Conservation (phyloP, 108 stramenopile genomes). For the Cyclotella atomus region DNA sequence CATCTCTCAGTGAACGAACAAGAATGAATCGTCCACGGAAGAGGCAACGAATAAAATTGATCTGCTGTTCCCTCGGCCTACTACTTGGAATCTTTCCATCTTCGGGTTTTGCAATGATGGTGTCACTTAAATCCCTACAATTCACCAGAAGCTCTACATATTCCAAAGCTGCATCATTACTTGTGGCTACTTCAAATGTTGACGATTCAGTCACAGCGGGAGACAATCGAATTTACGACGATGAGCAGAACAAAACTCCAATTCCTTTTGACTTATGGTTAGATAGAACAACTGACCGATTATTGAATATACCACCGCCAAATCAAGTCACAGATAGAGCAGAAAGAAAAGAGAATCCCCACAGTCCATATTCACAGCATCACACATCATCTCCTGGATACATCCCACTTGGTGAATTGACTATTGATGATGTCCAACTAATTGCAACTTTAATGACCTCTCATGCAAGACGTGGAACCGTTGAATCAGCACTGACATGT, state of each 20-base stretch:
- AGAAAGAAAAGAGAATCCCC: not conserved
- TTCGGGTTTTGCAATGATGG: not conserved
- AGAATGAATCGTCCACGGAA: not conserved
- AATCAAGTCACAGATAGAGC: not conserved
- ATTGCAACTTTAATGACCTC: conserved; percentile 65
- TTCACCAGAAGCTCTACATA: not conserved
- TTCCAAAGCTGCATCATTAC: not conserved
- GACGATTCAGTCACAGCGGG: conserved; percentile 1
- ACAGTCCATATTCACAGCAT: conserved; percentile 4
- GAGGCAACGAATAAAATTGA: not conserved
- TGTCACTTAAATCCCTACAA: not conserved
- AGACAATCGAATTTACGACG: not conserved
- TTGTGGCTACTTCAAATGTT: not conserved
- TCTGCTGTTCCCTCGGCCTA: not conserved
- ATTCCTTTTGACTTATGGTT: conserved; percentile 39
- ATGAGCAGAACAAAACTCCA: not conserved
- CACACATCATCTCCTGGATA: not conserved
- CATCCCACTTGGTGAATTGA: conserved; percentile 54
- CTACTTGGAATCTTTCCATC: not conserved
- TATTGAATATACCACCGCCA: conserved; percentile 21
- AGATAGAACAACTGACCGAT: conserved; percentile 43
- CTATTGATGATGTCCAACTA: conserved; percentile 63
- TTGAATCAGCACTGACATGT: conserved; percentile 56
- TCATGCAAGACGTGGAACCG: conserved; percentile 58
- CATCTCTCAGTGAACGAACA: too few species aligned